These are phyloP conservation scores for Suhomyces wounanorum DNA, from an alignment of 1,139 yeast species.

Conservation along the genomic window DNA sequence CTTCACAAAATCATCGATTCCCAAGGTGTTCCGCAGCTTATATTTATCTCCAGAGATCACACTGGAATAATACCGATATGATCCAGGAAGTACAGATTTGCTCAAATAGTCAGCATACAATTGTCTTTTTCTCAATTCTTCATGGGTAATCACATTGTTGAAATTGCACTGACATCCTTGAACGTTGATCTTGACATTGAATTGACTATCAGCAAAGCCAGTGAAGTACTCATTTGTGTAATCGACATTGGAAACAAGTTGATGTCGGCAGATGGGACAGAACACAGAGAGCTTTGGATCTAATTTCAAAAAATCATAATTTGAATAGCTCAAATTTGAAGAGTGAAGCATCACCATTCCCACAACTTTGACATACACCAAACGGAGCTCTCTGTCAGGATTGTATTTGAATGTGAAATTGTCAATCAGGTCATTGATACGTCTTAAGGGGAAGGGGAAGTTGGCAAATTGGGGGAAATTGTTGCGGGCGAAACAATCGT, in stretches of 20 bases:
- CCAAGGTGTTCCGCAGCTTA: conserved; percentile 6
- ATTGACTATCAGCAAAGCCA: conserved; percentile 28
- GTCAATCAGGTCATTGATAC: conserved; percentile 24
- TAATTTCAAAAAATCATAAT: conserved; percentile 6
- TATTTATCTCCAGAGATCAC: conserved; percentile 7
- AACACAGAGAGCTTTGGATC: conserved; percentile 12
- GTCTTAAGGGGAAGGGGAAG: conserved; percentile 30
- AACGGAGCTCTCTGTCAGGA: conserved; percentile 12
- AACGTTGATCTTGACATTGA: conserved; percentile 9
- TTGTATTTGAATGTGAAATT: conserved; percentile 23
- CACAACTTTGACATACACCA: conserved; percentile 11
- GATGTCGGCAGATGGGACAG: conserved; percentile 25
- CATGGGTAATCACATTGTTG: conserved; percentile 17
- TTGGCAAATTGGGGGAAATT: conserved; percentile 24
- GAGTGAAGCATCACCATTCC: neutral
- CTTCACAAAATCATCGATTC: conserved; percentile 9
- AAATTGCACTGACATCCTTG: conserved; percentile 12
- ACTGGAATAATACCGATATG: conserved; percentile 15
- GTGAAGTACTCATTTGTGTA: conserved; percentile 17
- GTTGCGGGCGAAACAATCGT: conserved; percentile 31
- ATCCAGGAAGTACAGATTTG: conserved; percentile 17
- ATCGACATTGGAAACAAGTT: conserved; percentile 16
- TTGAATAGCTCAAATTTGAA: conserved; percentile 5
- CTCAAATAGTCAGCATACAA: conserved; percentile 22
- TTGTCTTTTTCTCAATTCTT: conserved; percentile 24